Evolutionary conservation across 495 filamentous ascomycete species (phyloP).

Genomic region (Daldinia vernicosa): DNA sequence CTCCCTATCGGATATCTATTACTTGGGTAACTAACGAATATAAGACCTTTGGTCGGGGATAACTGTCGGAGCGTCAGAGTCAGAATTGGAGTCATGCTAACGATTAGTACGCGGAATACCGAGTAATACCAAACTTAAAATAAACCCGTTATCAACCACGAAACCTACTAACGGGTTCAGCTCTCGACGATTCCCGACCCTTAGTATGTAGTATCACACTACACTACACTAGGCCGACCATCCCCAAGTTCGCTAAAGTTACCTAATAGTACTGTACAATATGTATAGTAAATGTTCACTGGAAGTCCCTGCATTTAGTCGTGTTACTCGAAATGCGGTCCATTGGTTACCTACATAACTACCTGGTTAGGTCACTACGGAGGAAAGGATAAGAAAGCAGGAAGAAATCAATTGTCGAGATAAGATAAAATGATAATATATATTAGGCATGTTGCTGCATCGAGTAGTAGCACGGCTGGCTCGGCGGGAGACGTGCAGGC

Average conservation of each 20-base stretch:
- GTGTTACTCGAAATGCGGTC: background rate
- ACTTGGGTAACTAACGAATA: background rate
- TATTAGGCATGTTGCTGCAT: background rate
- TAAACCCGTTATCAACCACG: slow-evolving; percentile 1
- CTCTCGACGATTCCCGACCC: background rate
- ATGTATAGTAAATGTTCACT: background rate
- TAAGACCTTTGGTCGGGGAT: background rate
- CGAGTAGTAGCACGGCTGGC: slow-evolving; percentile 18
- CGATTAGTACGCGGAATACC: background rate
- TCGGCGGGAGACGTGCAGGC: slow-evolving; percentile 17
- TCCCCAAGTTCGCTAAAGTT: background rate
- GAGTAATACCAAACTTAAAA: slow-evolving; percentile 6
- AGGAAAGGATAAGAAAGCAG: background rate
- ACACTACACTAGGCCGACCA: background rate
- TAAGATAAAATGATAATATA: slow-evolving; percentile 4
- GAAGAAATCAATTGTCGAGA: background rate
- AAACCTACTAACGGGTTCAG: slow-evolving; percentile 23
- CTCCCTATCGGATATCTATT: too few relatives aligned
- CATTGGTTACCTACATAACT: background rate
- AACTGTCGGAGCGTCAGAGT: background rate
- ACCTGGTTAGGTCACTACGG: background rate
- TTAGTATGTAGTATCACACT: background rate
- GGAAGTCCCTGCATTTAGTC: slow-evolving; percentile 19
- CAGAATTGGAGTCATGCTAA: background rate
- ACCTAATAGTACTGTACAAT: background rate